Evolutionary conservation across 2,329 filamentous ascomycete genomes (phyloP).

Genomic region (Pseudocercospora fuligena): DNA sequence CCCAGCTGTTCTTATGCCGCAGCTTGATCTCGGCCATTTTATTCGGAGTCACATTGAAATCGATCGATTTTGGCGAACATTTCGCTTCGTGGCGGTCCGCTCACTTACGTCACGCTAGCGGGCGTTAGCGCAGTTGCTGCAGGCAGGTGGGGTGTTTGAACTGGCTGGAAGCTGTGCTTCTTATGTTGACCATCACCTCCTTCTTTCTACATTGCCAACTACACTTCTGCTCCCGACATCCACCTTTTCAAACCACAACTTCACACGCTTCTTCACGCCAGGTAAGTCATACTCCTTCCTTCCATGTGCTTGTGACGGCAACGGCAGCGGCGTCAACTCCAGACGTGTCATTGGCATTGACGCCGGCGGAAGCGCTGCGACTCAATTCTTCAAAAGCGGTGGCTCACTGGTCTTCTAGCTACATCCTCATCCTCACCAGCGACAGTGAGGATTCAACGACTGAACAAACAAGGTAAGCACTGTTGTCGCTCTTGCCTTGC

Average conservation of each 20-base stretch:
- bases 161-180: neutral
- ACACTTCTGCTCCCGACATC: neutral
- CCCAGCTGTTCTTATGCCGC: no score
- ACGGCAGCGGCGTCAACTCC: slow-evolving; percentile 7
- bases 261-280: neutral
- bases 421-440: slow-evolving; percentile 3
- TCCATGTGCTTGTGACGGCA: neutral
- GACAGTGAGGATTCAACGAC: neutral
- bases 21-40: no score
- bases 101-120: neutral
- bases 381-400: neutral
- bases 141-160: no score
- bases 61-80: neutral
- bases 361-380: neutral
- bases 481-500: neutral
- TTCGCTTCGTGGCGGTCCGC: neutral
- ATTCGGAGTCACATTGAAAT: neutral
- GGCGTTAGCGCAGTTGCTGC: neutral
- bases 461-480: slow-evolving; percentile 10
- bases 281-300: slow-evolving; percentile 11
- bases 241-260: slow-evolving; percentile 7
- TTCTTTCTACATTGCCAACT: neutral
- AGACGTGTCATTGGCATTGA: neutral
- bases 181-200: neutral
- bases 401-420: slow-evolving; percentile 3